Evolutionary conservation across 2,329 filamentous ascomycete species (phyloP), one percentile per base, ranked within the genome.

Genomic region (Exophiala calicioides): DNA sequence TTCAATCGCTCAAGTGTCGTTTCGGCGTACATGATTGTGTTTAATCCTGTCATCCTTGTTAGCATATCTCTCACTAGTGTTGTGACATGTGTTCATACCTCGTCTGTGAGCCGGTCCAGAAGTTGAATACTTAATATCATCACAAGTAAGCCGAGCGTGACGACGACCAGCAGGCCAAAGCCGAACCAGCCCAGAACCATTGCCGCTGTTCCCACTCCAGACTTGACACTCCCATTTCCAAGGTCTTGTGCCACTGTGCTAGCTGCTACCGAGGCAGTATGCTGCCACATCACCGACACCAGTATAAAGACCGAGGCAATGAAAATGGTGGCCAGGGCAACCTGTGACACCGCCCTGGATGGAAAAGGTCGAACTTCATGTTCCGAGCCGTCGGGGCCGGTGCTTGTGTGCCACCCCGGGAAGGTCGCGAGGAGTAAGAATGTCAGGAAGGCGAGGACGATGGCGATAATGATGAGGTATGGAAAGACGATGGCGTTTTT

Each of bases 171-270:
- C 42, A 97, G 69, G 16, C 88, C 86, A 64, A 98, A 97, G 31
- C 88, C 88, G 70, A 98, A 97, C 93, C 93, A 98, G 49, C 93
- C 93, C 63, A 98, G 77, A 13, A 96, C 88, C 88, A 98, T 97
- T 46, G 93, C 91, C 29, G 85, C 88, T 37, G 88, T 90, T n/a
- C 90, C 90, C 9, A 96, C 89, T 24, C 90, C 90, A 46, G 85
- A 88, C 66, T 79, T 82, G 47, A 96, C 88, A 57, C 84, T 88
- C 32, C 90, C 90, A 66, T 96, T 96, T 26, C 86, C 90, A 57
- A 96, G 81, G 63, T 95, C 90, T 74, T 95, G 88, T 1, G 90
- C 89, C 56, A 98, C 90, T 56, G 94, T 87, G 50, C 89, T 90
- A 16, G 93, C 93, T 24, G 91, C 91, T 1, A 98, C 93, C 0